Conservation (phyloP, 345 rosid species). For the Eutrema heterophyllum region DNA sequence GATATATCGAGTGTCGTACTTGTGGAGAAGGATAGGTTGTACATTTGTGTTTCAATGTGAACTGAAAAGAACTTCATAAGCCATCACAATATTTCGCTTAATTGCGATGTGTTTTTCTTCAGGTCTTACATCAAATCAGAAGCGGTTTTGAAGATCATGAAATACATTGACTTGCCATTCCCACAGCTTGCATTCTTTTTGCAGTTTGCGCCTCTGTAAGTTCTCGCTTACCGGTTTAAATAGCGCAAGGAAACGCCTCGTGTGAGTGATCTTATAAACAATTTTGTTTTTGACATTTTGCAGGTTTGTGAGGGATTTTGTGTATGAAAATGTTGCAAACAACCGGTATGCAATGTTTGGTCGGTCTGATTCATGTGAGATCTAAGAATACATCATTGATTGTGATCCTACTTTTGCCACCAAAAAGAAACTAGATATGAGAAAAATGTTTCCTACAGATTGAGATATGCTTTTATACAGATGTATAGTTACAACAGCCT, state of each 20-base stretch:
- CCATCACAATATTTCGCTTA: not conserved
- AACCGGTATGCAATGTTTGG: conserved; percentile 74
- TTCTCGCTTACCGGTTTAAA: not conserved
- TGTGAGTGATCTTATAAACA: not conserved
- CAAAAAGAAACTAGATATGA: not conserved
- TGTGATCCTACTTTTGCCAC: conserved; percentile 8
- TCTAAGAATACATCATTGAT: conserved; percentile 31
- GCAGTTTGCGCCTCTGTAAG: conserved; percentile 72
- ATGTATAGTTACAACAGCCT: conserved; percentile 29
- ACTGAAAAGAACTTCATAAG: not conserved
- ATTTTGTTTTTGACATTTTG: not conserved
- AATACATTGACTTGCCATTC: conserved; percentile 71
- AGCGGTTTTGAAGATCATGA: conserved; percentile 86
- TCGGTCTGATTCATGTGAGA: conserved; percentile 79
- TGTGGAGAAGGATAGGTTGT: conserved; percentile 69
- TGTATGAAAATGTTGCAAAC: conserved; percentile 70
- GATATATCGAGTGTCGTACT: conserved; percentile 93
- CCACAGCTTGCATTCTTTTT: conserved; percentile 77
- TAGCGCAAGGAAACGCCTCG: not conserved
- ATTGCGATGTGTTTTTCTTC: conserved; percentile 22
- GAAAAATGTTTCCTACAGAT: conserved; percentile 24
- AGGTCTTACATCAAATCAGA: conserved; percentile 84
- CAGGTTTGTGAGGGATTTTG: conserved; percentile 70
- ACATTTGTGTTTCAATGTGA: not conserved
- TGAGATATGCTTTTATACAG: conserved; percentile 20